These are phyloP conservation scores for Lagerstroemia speciosa DNA, from an alignment of 345 rosid genomes.

Conservation along the genomic window DNA sequence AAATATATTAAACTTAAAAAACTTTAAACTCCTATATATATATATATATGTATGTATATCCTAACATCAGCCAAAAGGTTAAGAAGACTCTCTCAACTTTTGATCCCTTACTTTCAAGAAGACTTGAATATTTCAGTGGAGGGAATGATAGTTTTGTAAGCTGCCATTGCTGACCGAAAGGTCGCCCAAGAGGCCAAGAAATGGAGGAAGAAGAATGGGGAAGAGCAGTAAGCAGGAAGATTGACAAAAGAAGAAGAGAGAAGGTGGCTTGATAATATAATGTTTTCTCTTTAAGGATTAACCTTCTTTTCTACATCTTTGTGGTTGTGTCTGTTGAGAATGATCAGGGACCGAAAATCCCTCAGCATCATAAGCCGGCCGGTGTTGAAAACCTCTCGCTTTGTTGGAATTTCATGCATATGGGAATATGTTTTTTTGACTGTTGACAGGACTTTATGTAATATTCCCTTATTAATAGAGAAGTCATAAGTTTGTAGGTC, in stretches of 20 bases:
- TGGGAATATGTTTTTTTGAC: not conserved
- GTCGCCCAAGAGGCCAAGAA: not conserved
- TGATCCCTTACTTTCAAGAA: not conserved
- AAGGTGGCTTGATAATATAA: not conserved
- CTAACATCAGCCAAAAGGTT: not conserved
- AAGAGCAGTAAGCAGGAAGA: not conserved
- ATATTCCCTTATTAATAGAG: too few relatives aligned
- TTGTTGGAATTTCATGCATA: not conserved
- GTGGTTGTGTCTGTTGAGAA: not conserved
- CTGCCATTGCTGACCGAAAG: slow-evolving; percentile 1
- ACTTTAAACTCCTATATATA: too few relatives aligned
- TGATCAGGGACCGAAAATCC: not conserved
- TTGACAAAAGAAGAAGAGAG: not conserved
- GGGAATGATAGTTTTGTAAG: not conserved
- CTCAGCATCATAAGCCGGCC: not conserved
- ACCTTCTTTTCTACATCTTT: not conserved
- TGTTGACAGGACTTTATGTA: not conserved
- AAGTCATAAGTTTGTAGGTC: too few relatives aligned
- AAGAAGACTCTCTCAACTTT: not conserved
- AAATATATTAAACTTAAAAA: not conserved
- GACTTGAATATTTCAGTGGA: not conserved
- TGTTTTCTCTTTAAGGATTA: not conserved
- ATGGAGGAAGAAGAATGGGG: not conserved
- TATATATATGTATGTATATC: too few relatives aligned
- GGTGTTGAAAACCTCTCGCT: not conserved